Evolutionary conservation across 305 asterid species (phyloP).

Genomic region (Fraxinus dipetala): DNA sequence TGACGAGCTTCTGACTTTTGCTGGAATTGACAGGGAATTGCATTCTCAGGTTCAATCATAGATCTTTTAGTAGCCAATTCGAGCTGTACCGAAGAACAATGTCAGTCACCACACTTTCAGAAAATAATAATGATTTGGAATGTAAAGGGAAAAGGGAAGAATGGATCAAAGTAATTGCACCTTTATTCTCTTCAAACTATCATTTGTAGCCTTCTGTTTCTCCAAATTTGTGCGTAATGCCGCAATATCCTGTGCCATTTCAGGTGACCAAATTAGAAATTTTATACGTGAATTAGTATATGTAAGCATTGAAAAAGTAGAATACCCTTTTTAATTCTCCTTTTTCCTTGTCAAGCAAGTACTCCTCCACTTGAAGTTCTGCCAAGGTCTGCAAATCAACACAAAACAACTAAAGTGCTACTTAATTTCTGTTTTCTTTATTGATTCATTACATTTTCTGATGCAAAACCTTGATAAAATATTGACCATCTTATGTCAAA

Average conservation of each 20-base stretch:
- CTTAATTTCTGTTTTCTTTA: neutral
- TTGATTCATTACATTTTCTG: neutral
- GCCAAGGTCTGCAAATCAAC: constrained; percentile 53
- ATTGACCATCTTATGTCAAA: neutral
- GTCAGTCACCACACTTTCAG: neutral
- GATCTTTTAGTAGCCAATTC: constrained; percentile 27
- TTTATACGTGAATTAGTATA: neutral
- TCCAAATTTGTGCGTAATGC: constrained; percentile 48
- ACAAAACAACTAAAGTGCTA: neutral
- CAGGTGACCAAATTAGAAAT: neutral
- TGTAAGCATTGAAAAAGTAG: neutral
- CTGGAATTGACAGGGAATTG: constrained; percentile 28
- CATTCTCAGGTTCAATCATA: constrained; percentile 21
- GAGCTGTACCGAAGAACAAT: constrained; percentile 32
- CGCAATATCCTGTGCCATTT: constrained; percentile 48
- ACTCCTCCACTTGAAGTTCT: constrained; percentile 73
- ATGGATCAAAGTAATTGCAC: constrained; percentile 30
- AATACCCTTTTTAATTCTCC: constrained; percentile 68
- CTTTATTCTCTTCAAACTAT: constrained; percentile 66
- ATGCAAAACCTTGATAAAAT: neutral
- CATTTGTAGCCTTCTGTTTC: constrained; percentile 49
- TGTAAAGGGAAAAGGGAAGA: neutral
- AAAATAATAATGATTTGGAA: neutral
- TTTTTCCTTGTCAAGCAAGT: constrained; percentile 55
- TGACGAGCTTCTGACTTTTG: constrained; percentile 21